Evolutionary conservation across 495 filamentous ascomycete species (phyloP), one percentile per base, ranked within the genome.

Genomic region (Talaromyces borbonicus): DNA sequence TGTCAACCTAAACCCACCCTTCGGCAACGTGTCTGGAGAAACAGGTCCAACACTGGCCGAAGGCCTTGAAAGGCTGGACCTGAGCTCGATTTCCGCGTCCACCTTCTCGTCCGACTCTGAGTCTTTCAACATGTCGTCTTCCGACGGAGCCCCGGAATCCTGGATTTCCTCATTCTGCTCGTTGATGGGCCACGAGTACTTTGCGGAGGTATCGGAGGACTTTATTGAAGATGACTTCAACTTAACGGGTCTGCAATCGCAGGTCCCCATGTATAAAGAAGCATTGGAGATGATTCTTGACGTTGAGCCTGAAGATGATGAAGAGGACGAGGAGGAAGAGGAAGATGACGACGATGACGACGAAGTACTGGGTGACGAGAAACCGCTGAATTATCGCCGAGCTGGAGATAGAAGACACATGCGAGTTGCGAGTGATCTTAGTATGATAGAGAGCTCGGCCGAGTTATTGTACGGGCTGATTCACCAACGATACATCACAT

Each of bases 201-300:
- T 98, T 60, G 93, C 93, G 41, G 92, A 98, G 64, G 90, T 98
- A 32, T 89, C 87, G 16, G 92, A 98, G 66, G 92, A 98, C 49
- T 98, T 98, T 60, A 97, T 98, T 55, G 92, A 98, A 63, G 92
- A 98, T 79, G 92, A 98, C 61, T 98, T 98, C 71, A 98, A 98
- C 67, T 73, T 98, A 44, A 98, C 92, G 3, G 92, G 92, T 18
- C 74, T 98, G 49, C 87, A 94, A 66, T 84, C 79, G 26, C 89
- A 96, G 67, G 92, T 98, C 41, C 85, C 89, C 46, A 96, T 95
- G 90, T 98, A 98, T 61, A 98, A 97, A 63, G 92, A 98, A 68
- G 92, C 92, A 0, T 59, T 81, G 45, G 79, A 98, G 75, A 97
- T 98, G 92, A 97, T 98, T 50, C 75, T 98, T 30, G 92, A 98